phyloP scores from a whole-genome alignment of 2,329 filamentous ascomycete genomes.

The Aspergillus floridensis region DNA sequence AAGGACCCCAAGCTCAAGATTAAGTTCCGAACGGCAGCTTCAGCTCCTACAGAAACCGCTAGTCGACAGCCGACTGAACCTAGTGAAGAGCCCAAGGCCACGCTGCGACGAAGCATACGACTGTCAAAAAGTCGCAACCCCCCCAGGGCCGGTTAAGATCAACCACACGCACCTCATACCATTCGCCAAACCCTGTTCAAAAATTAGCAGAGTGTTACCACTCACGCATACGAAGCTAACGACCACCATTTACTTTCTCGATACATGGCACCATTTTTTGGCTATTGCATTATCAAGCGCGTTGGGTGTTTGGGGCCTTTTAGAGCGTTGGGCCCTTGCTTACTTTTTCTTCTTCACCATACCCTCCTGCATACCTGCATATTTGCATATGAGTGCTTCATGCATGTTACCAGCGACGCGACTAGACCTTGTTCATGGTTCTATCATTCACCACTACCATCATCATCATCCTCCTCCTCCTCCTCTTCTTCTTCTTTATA shows the following conservation, averaged over 20 bases:
- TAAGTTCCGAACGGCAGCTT: conserved; percentile 5
- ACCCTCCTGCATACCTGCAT: background rate
- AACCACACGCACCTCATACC: background rate
- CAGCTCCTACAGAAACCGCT: conserved; percentile 8
- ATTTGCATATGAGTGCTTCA: background rate
- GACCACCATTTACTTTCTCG: background rate
- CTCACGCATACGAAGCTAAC: background rate
- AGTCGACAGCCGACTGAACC: conserved; percentile 14
- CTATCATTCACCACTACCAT: background rate
- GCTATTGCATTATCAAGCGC: background rate
- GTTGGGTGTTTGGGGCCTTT: background rate
- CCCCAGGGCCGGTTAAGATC: conserved; percentile 4
- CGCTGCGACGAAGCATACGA: conserved; percentile 21
- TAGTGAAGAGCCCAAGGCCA: conserved; percentile 15
- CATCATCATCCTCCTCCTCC: background rate
- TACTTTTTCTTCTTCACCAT: background rate
- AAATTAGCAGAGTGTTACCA: background rate
- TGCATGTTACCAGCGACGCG: background rate
- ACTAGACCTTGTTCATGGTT: background rate
- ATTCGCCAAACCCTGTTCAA: background rate
- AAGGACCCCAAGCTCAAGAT: conserved; percentile 12
- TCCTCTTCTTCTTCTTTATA: background rate
- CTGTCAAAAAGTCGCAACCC: conserved; percentile 18
- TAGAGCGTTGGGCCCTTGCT: background rate
- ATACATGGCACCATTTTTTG: background rate